Evolutionary conservation across 768 basidiomycete genomes (phyloP), one percentile per base, ranked within the genome.

Genomic region (Filobasidium floriforme): DNA sequence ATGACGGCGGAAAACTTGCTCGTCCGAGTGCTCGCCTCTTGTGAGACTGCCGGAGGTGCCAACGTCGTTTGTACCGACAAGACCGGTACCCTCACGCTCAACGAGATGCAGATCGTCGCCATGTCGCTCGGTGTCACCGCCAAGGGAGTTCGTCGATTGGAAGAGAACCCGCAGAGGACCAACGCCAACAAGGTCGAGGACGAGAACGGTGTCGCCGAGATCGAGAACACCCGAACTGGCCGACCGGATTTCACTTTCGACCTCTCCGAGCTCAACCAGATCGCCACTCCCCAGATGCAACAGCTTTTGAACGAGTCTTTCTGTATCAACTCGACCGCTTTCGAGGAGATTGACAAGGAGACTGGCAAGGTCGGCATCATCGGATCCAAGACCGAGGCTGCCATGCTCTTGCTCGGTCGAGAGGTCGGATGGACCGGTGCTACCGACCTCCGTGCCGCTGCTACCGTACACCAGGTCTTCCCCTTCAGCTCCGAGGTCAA

Each of bases 41-140:
- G 94, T 79, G 96, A 99, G 80, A 98, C 92, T 0, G 98, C 98
- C 94, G 94, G 90, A 24, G 97, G 97, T 72, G 90, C 94, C 5
- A 93, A 89, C 24, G 92, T 97, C 66, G 85, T 97, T 3, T 77
- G 74, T 62, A 77, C 76, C 80, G 92, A 93, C 82, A 93, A 94
- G 81, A 94, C 92, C 1, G 94, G 94, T 43, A 97, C 94, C 10
- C 86, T 99, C 26, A 99, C 96, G 0, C 88, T 90, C 75, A 98
- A 98, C 80, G 81, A 81, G 71, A 99, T 99, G 96, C 86, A 88
- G 11, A 90, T 98, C 69, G 96, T 99, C 60, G 93, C 94, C 24
- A 93, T 93, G 44, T 92, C 92, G 12, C 81, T 98, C 60, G 96
- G 96, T 28, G 85, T 98, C 60, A 88, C 93, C 72, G 90, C 87